Base-by-base conservation (phyloP, 495 filamentous ascomycete species). In the Penicillium odoratum region DNA sequence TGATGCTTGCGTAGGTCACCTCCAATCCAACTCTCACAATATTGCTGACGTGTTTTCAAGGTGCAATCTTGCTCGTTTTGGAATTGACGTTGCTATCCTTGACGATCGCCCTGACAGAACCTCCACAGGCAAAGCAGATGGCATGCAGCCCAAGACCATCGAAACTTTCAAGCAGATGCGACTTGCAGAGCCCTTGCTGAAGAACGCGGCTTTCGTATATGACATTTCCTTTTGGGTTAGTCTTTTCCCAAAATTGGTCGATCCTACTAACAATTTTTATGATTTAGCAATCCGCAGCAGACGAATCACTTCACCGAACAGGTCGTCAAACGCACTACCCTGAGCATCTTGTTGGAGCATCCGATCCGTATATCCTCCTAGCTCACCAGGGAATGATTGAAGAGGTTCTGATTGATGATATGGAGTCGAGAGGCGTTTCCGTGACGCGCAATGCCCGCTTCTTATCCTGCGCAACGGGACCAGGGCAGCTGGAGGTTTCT, bases 321-420 rank as follows among this genome's bases (percentile, higher is more conserved):
- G 85, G 82, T 34, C 87, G 88, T 21, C 85, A 88, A 78, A 78
- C 80, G 4, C 87, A 88, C 66, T 91, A 89, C 69, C 88, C 88
- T 4, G 74, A 74, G 0, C 80, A 80, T 55, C 84, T 90, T 45
- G 88, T 90, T 31, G 88, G 89, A 60, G 81, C 88, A 9, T 73
- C 85, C 21, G 86, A 91, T 54, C 85, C 86, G 7, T 91, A 86
- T 57, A 87, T 90, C 40, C 73, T 90, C 4, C 80, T 90, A 0
- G 85, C 87, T 9, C 88, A 91, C 61, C 88, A 91, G 69, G 88
- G 87, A 10, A 88, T 90, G 81, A 74, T 90, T 0, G 88, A 91
- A 69, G 78, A 82, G 44, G 57, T 88, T 10, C 83, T 91, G 63
- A 77, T 88, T 44, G 73, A 85, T 13, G 88, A 91, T 59, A 72